Evolutionary conservation across 371 early-diverging fungal species (phyloP).

Genomic region (Mortierella sp.): DNA sequence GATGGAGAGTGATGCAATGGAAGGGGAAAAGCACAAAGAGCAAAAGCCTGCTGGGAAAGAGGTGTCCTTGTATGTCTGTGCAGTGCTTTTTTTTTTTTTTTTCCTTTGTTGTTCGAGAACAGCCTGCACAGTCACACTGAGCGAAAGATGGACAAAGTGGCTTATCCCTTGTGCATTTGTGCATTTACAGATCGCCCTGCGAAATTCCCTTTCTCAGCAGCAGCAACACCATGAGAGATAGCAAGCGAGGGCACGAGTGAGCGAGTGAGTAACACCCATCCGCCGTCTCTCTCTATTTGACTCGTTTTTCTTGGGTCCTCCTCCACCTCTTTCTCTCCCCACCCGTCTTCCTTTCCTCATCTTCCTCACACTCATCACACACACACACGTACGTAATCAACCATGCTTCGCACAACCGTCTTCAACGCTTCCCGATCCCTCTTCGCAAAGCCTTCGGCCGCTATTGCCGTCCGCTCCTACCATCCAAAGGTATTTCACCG

Average conservation of each 20-base stretch:
- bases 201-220: not conserved
- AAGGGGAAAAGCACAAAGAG: not conserved
- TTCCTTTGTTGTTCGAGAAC: not conserved
- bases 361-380: not conserved
- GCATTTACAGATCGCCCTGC: not conserved
- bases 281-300: not conserved
- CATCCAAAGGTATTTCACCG: slow-evolving; percentile 74
- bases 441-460: slow-evolving; percentile 57
- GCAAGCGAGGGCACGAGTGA: not conserved
- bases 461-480: slow-evolving; percentile 67
- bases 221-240: too few species aligned
- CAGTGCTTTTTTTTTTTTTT: slow-evolving; percentile 1
- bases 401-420: slow-evolving; percentile 48
- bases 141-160: not conserved
- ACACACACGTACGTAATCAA: not conserved
- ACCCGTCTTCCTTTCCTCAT: not conserved
- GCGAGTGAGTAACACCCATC: not conserved
- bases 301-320: not conserved
- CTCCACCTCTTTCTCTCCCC: not conserved
- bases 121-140: not conserved
- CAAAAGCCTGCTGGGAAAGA: not conserved
- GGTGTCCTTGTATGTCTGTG: not conserved
- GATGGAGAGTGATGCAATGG: not conserved
- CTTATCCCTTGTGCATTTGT: not conserved
- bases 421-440: slow-evolving; percentile 46